Percentiles rank a stretch among this genome's conserved stretches.
Conservation (phyloP, 768 basidiomycete species). For the Termitomyces sp. region DNA sequence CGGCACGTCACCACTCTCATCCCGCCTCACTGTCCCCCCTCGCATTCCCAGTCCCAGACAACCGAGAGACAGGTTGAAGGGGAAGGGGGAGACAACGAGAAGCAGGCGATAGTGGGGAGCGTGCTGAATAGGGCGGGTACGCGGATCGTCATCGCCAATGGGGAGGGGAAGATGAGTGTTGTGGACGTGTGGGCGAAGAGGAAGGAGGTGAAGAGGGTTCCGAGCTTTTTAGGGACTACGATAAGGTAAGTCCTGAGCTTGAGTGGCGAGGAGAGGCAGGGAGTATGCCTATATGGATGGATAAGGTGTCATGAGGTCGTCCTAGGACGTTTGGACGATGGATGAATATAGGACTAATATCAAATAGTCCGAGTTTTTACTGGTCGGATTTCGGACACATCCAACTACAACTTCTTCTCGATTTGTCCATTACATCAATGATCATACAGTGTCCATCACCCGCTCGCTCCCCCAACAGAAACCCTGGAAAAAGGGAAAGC, state of each 20-base stretch:
- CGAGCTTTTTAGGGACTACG: slow-evolving; percentile 25
- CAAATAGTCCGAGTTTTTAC: no score
- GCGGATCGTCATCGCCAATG: slow-evolving; percentile 43
- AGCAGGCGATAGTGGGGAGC: slow-evolving; percentile 52
- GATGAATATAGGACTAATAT: neutral
- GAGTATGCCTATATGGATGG: neutral
- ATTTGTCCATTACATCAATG: no score
- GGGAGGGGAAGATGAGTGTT: slow-evolving; percentile 2
- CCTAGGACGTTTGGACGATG: neutral
- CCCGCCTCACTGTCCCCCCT: neutral
- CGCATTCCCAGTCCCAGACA: neutral
- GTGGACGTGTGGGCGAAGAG: slow-evolving; percentile 45
- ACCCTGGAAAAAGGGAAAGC: no score
- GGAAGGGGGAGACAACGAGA: slow-evolving; percentile 39
- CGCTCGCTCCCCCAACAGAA: no score
- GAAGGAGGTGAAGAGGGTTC: slow-evolving; percentile 29
- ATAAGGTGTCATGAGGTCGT: neutral
- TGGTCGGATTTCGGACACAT: no score
- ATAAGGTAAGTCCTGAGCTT: slow-evolving; percentile 1
- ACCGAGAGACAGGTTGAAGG: neutral
- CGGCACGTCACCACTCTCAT: neutral
- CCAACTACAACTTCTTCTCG: no score
- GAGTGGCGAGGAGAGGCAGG: neutral
- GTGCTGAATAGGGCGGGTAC: slow-evolving; percentile 50
- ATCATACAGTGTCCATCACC: no score